These are phyloP conservation scores for Flaveria sonorensis DNA, from an alignment of 129 eudicot species.

Conservation along the genomic window DNA sequence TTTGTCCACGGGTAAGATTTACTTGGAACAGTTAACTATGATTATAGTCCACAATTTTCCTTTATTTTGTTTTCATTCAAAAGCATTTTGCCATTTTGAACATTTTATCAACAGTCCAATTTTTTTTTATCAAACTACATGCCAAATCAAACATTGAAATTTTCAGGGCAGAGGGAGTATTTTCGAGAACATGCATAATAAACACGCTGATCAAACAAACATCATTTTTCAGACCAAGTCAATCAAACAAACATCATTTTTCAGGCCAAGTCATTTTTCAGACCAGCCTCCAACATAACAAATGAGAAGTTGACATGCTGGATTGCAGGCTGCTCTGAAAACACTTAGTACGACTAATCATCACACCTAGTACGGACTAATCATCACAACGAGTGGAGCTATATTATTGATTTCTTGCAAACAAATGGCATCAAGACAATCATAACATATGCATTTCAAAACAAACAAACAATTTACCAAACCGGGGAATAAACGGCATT, in stretches of 20 bases:
- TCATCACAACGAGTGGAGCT: not conserved
- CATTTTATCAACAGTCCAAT: not conserved
- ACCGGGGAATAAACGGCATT: not conserved
- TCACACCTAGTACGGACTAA: not conserved
- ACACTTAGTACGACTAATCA: not conserved
- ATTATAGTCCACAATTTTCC: not conserved
- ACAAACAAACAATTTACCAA: not conserved
- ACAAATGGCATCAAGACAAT: not conserved
- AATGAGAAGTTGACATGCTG: not conserved
- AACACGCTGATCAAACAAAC: not conserved
- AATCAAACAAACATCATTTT: not conserved
- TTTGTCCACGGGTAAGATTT: not conserved
- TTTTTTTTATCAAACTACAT: not conserved
- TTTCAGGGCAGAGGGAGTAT: not conserved
- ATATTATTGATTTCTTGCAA: not conserved
- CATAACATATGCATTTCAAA: not conserved
- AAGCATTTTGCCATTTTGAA: not conserved
- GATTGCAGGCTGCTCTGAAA: not conserved
- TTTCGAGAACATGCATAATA: not conserved
- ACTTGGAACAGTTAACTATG: not conserved
- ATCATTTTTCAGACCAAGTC: no score
- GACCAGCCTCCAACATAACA: conserved; percentile 17
- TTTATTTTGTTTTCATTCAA: not conserved
- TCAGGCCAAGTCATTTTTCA: not conserved
- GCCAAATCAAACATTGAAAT: not conserved